Evolutionary conservation across 371 early-diverging fungal genomes (phyloP).

Genomic region (Zychaea mexicana): DNA sequence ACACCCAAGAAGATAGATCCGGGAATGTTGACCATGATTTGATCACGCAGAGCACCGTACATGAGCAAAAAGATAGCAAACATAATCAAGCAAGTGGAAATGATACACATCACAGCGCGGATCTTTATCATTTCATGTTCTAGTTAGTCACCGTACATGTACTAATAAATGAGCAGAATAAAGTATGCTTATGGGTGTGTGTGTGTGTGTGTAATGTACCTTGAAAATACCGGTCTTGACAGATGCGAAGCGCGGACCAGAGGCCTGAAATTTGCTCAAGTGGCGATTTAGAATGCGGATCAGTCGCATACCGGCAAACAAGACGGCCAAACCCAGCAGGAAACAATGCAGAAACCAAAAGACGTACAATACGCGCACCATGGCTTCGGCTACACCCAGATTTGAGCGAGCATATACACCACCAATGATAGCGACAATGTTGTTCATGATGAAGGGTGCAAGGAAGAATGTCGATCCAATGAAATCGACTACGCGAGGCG

Average conservation of each 20-base stretch:
- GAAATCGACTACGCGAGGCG: constrained; percentile 27
- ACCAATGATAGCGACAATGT: constrained; percentile 26
- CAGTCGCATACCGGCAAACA: constrained; percentile 26
- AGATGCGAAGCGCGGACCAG: constrained; percentile 20
- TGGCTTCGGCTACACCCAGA: constrained; percentile 22
- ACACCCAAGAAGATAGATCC: constrained; percentile 23
- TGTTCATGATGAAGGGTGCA: constrained; percentile 32
- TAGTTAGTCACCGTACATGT: too few species aligned
- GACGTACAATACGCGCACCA: constrained; percentile 26
- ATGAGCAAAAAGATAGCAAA: constrained; percentile 28
- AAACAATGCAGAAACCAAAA: constrained; percentile 36
- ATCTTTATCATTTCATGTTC: constrained; percentile 14
- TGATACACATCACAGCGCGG: constrained; percentile 21
- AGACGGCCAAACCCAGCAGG: constrained; percentile 16
- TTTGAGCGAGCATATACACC: constrained; percentile 21
- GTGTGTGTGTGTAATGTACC: too few species aligned
- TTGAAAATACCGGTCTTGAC: constrained; percentile 35
- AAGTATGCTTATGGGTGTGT: not conserved
- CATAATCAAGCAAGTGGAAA: constrained; percentile 17
- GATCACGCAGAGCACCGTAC: constrained; percentile 25
- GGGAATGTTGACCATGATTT: constrained; percentile 18
- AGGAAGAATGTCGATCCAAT: constrained; percentile 27
- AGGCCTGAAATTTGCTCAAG: constrained; percentile 22
- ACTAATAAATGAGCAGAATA: not conserved
- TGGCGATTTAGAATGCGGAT: constrained; percentile 26